A percentile compares a stretch with the other conserved stretches of the same genome.
phyloP scores from a whole-genome alignment of 1,284 basidiomycete species.

The Afroboletus lepidellus region DNA sequence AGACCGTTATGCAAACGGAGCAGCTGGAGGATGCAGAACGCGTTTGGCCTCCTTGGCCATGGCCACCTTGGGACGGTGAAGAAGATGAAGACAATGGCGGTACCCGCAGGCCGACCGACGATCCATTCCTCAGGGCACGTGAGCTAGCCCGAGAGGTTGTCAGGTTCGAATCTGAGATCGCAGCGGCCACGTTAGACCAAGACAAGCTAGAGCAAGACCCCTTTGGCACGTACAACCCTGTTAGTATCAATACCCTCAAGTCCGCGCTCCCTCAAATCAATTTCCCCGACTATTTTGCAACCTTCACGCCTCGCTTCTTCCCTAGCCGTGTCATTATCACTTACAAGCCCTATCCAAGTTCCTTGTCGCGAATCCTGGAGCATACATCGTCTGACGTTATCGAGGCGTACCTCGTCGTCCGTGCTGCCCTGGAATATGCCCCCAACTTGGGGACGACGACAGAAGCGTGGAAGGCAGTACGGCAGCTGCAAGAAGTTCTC shows the following conservation, averaged over 20 bases:
- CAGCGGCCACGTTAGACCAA: conserved; percentile 79
- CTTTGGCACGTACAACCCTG: conserved; percentile 87
- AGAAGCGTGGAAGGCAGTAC: conserved; percentile 71
- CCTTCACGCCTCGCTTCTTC: conserved; percentile 77
- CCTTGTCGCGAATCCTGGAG: conserved; percentile 70
- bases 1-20: conserved; percentile 32
- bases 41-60: conserved; percentile 82
- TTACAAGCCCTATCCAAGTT: conserved; percentile 75
- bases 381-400: conserved; percentile 71
- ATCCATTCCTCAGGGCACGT: conserved; percentile 47
- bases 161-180: conserved; percentile 79
- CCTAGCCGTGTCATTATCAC: conserved; percentile 81
- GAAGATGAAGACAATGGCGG: conserved; percentile 52
- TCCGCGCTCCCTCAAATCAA: conserved; percentile 74
- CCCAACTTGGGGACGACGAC: conserved; percentile 72
- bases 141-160: conserved; percentile 76
- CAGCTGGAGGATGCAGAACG: conserved; percentile 51
- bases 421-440: conserved; percentile 66
- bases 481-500: conserved; percentile 68
- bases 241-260: conserved; percentile 67
- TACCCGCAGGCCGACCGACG: conserved; percentile 38
- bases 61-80: conserved; percentile 76
- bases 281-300: conserved; percentile 81
- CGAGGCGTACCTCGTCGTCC: conserved; percentile 83
- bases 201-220: conserved; percentile 77